phyloP scores from a whole-genome alignment of 257 asterid genomes.

The Penstemon barbatus region DNA sequence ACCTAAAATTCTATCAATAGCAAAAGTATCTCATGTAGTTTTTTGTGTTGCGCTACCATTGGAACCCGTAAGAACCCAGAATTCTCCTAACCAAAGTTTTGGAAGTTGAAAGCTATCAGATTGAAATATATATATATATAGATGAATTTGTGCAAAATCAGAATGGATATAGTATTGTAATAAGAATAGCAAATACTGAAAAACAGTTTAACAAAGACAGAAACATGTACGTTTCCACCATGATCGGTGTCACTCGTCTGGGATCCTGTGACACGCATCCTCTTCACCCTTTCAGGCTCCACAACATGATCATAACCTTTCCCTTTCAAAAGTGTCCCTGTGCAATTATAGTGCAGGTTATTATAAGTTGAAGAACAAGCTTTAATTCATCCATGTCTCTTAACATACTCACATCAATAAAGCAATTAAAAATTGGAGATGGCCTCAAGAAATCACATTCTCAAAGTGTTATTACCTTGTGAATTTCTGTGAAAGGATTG shows the following conservation, averaged over 20 bases:
- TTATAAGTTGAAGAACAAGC: constrained; percentile 6
- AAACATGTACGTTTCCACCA: constrained; percentile 40
- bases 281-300: constrained; percentile 50
- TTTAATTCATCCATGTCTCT: constrained; percentile 13
- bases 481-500: constrained; percentile 29
- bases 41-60: too few species aligned
- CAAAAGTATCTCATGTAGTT: too few species aligned
- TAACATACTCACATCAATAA: constrained; percentile 14
- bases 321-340: constrained; percentile 49
- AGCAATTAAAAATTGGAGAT: constrained; percentile 11
- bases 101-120: not conserved
- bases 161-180: not conserved
- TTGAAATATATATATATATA: not conserved
- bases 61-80: not conserved
- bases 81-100: not conserved
- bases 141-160: not conserved
- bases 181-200: not conserved
- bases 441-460: not conserved
- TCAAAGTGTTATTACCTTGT: constrained; percentile 24
- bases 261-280: constrained; percentile 34
- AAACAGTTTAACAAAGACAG: constrained; percentile 2
- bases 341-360: not conserved
- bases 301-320: constrained; percentile 39
- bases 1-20: too few species aligned
- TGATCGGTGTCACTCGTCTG: constrained; percentile 26